Evolutionary conservation across 192 early-diverging fungal genomes (phyloP), one percentile per base, ranked within the genome.

Genomic region (Phycomyces blakesleeanus): DNA sequence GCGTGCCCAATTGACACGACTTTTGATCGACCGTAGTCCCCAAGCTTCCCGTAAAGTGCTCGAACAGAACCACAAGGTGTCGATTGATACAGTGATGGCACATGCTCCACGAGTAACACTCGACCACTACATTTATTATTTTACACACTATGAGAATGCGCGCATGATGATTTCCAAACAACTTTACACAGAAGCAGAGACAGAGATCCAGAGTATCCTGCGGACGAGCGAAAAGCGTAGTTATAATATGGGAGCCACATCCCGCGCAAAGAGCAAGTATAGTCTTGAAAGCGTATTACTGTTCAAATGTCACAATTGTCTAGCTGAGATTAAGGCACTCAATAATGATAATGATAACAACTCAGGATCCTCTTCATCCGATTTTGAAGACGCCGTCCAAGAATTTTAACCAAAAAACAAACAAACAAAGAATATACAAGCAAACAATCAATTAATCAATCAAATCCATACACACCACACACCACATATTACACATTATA

Each of bases 111-210:
- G 79, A 49, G 79, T 88, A 29, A 64, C 71, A 51, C 74, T 76
- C 20, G 88, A 90, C 68, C 87, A 87, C 41, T 87, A 88, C 62
- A 55, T 87, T 14, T 79, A 77, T 37, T 85, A 80, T 16, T 74
- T 81, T 27, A 65, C 76, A 15, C 85, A 80, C 22, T 88, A 84
- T 72, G 78, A 85, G 54, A 74, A 81, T 55, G 88, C 80, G 56
- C 76, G 69, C 20, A 77, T 85, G 65, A 68, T 82, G 24, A 64
- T 72, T 15, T 73, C 78, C 25, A 27, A 73, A 8, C 65, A 66
- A 26, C 60, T 75, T 57, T 69, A 71, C 44, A 39, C 69, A 15
- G 49, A 73, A 47, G 82, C 85, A 55, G 34, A 80, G 61, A 51
- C 68, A 22, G 64, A 83, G 66, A 59, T 90, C 65, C 80, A 82